Conservation (phyloP, 176 grass and related monocot species). For the Thinopyrum elongatum region DNA sequence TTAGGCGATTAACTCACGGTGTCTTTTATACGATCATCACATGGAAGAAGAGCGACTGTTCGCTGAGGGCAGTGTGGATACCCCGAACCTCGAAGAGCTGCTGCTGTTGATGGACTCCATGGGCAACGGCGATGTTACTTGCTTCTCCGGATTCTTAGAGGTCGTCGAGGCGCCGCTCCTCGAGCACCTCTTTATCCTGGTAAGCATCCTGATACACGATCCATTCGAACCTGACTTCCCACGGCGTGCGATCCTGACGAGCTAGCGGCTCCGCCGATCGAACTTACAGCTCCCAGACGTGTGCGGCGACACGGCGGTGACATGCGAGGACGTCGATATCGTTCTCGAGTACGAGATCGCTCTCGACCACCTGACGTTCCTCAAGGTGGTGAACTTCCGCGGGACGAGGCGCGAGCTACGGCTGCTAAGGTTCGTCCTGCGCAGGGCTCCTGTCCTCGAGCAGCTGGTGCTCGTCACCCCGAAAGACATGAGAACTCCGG, state of each 20-base stretch:
- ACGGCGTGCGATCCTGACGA: no score
- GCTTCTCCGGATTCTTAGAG: conserved; percentile 25
- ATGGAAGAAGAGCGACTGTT: neutral
- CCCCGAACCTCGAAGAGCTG: conserved; percentile 56
- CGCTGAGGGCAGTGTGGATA: neutral
- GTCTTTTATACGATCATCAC: conserved; percentile 10
- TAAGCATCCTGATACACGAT: neutral
- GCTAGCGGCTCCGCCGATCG: neutral
- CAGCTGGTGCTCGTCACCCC: conserved; percentile 39
- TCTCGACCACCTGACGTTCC: conserved; percentile 39
- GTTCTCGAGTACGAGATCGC: neutral
- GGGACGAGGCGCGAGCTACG: conserved; percentile 35
- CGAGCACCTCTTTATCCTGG: conserved; percentile 48
- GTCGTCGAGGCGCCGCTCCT: conserved; percentile 23
- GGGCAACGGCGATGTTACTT: neutral
- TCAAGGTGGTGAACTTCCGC: conserved; percentile 51
- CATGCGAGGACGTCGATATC: neutral
- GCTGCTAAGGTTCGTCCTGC: conserved; percentile 47
- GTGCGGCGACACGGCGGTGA: neutral
- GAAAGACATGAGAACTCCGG: neutral
- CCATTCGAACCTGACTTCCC: neutral
- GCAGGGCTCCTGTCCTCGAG: conserved; percentile 36
- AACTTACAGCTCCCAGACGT: conserved; percentile 33
- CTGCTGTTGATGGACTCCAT: conserved; percentile 42
- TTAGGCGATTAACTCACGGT: neutral